Evolutionary conservation across 257 asterid genomes (phyloP).

Genomic region (Osmanthus fragrans): DNA sequence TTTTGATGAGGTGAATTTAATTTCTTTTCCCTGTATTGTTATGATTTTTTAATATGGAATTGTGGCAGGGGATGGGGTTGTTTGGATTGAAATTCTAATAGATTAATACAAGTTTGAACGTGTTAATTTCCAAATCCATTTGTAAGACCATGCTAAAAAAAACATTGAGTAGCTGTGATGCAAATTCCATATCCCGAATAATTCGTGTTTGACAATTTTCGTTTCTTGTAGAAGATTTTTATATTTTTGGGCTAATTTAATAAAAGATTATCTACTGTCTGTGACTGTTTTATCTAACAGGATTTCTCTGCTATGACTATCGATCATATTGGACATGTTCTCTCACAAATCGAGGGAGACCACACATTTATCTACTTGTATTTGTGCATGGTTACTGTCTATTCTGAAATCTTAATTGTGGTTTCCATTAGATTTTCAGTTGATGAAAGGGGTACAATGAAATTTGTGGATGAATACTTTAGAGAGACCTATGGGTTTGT

Average conservation of each 20-base stretch:
- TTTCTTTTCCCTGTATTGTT: no score
- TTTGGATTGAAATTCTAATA: no score
- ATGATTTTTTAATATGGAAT: no score
- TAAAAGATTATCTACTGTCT: neutral
- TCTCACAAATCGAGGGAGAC: constrained; percentile 71
- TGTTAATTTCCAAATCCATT: neutral
- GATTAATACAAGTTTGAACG: neutral
- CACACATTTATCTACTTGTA: constrained; percentile 33
- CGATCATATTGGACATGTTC: constrained; percentile 70
- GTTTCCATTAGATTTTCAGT: no score
- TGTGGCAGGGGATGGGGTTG: no score
- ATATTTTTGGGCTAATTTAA: neutral
- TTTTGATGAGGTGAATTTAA: neutral
- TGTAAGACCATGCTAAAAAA: neutral
- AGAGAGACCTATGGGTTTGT: no score
- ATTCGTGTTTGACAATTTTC: neutral
- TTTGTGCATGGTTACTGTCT: constrained; percentile 3
- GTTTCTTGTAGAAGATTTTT: neutral
- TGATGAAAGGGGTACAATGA: no score
- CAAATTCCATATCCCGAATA: neutral
- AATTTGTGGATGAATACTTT: no score
- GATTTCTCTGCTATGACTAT: constrained; percentile 65
- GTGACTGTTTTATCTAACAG: constrained; percentile 33
- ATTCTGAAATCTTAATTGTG: no score
- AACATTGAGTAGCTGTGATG: neutral